Conservation (phyloP, 2,329 filamentous ascomycete species). For the Pestalotiopsis sp. region DNA sequence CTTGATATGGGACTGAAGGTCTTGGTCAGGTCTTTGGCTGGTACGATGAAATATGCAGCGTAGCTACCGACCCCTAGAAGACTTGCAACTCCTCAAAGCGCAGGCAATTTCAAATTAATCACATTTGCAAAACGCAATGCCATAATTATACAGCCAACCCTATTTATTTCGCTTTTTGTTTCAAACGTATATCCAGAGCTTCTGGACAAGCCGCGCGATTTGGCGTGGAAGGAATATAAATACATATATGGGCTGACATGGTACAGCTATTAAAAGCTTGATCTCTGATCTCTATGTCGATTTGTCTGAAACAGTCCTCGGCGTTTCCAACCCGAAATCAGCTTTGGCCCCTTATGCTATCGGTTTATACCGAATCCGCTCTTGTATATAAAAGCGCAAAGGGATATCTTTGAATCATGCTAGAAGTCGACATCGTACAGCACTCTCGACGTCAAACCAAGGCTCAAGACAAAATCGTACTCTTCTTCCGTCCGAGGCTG, state of each 20-base stretch:
- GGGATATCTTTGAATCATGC: background rate
- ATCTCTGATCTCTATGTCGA: background rate
- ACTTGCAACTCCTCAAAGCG: background rate
- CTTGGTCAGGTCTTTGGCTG: background rate
- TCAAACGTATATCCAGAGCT: background rate
- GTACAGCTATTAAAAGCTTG: background rate
- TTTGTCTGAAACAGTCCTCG: background rate
- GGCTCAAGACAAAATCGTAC: conserved; percentile 42
- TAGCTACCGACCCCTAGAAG: background rate
- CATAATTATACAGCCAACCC: background rate
- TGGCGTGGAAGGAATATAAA: background rate
- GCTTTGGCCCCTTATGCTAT: background rate
- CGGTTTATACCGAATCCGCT: background rate
- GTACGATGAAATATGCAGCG: background rate
- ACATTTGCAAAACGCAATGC: background rate
- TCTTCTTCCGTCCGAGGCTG: conserved; percentile 71
- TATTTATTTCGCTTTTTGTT: background rate
- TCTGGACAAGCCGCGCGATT: background rate
- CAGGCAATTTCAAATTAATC: background rate
- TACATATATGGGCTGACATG: background rate
- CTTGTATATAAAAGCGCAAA: background rate
- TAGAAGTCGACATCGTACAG: background rate
- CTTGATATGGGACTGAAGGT: background rate
- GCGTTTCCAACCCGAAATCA: background rate
- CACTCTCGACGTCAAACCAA: background rate